Evolutionary conservation across 1,139 yeast species (phyloP).

Genomic region (Yamadazyma friedrichii): DNA sequence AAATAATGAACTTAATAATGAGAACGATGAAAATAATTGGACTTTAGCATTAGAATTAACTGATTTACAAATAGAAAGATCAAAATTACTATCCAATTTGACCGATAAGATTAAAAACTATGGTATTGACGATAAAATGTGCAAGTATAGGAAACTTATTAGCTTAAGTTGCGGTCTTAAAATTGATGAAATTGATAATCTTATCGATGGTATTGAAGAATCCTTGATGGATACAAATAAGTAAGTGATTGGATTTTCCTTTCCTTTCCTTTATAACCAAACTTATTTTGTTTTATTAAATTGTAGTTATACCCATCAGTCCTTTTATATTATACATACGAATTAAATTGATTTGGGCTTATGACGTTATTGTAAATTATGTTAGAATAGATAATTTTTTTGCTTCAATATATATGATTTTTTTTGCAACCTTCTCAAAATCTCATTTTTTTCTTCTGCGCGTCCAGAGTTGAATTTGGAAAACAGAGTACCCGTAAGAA

Average conservation of each 20-base stretch:
- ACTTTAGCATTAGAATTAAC: slow-evolving; percentile 45
- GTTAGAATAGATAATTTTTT: slow-evolving; percentile 3
- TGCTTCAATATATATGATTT: not conserved
- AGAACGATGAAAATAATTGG: slow-evolving; percentile 18
- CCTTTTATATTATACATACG: not conserved
- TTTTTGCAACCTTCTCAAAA: slow-evolving; percentile 1
- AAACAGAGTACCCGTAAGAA: not conserved
- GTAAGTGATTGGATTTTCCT: slow-evolving; percentile 1
- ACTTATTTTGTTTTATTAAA: not conserved
- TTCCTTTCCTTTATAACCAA: too few relatives aligned
- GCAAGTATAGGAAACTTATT: slow-evolving; percentile 76
- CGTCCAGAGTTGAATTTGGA: not conserved
- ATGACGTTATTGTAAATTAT: slow-evolving; percentile 3
- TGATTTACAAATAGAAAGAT: slow-evolving; percentile 51
- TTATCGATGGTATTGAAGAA: slow-evolving; percentile 47
- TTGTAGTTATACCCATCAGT: not conserved
- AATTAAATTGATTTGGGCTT: too few relatives aligned
- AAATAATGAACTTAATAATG: slow-evolving; percentile 11
- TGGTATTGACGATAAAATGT: slow-evolving; percentile 58
- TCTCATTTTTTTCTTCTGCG: not conserved
- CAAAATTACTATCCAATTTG: slow-evolving; percentile 39
- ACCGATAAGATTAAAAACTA: slow-evolving; percentile 33
- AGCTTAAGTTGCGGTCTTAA: slow-evolving; percentile 81
- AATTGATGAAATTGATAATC: slow-evolving; percentile 75
- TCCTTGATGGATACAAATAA: slow-evolving; percentile 31